Evolutionary conservation across 306 rosid species (phyloP), one percentile per base, ranked within the genome.

Genomic region (Canavalia ensiformis): DNA sequence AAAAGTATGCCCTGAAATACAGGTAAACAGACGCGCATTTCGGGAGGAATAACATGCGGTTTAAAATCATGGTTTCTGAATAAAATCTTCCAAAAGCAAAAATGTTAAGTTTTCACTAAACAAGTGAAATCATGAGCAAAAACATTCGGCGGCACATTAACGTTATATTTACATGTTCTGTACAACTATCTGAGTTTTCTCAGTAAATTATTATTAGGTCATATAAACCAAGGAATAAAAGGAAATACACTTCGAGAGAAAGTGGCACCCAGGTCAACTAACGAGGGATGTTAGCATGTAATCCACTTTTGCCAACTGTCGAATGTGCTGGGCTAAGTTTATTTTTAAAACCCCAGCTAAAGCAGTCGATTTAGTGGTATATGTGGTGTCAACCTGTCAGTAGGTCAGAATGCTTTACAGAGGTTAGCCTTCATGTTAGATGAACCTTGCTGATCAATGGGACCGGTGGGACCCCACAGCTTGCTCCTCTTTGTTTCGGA

Each of bases 391-490:
- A 77, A 81, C 45, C 37, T 67, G 87, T 87, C 84, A 74, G 68
- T 73, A 49, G 54, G 84, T 92, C 90, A 92, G 82, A 90, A 90
- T 25, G 97, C 94, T 90, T 84, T 90, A 88, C 97, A 90, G 76
- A 90, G 97, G 86, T 86, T 91, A 85, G 89, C 84, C 82, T 84
- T 88, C 86, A 92, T 52, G 87, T 88, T 92, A 86, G 94, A 90
- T 39, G 94, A 90, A 84, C 76, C 82, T 37, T 58, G 79, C 55
- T 45, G 44, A 69, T 47, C 42, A 69, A 69, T 30, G 10, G 75
- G 75, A 47, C 42, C 30, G 9, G 75, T 30, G 7, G 75, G 44
- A 31, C 30, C 5, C 58, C 75, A 69, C 58, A 69, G 6, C 75
- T 69, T 69, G 75, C 58, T 69, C 44, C 75, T 69, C 58, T 69